phyloP scores from a whole-genome alignment of 306 rosid species.

The Vigna reflexopilosa region DNA sequence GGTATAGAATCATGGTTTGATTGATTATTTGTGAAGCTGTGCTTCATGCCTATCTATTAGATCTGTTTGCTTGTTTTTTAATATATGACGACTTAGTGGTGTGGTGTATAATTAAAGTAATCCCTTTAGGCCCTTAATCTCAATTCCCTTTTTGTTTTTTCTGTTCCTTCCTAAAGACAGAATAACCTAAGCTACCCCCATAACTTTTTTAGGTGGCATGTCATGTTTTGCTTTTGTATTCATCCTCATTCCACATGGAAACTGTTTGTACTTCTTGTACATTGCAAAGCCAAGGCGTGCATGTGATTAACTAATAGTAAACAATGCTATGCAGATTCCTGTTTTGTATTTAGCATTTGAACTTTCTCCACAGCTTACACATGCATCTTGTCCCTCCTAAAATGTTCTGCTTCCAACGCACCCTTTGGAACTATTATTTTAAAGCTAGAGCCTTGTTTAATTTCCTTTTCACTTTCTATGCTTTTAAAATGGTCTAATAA shows the following conservation, averaged over 20 bases:
- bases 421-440: background rate
- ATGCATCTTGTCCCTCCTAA: constrained; percentile 12
- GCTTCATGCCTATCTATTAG: constrained; percentile 42
- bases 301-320: constrained; percentile 43
- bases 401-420: background rate
- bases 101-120: constrained; percentile 51
- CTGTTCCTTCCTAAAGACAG: constrained; percentile 34
- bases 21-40: constrained; percentile 31
- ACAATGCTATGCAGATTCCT: constrained; percentile 9
- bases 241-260: constrained; percentile 48
- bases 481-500: background rate
- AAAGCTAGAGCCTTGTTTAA: background rate
- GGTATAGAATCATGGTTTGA: constrained; percentile 46
- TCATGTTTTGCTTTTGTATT: constrained; percentile 42
- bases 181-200: constrained; percentile 36
- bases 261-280: constrained; percentile 46
- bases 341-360: constrained; percentile 34
- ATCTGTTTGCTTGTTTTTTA: constrained; percentile 30
- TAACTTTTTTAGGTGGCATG: constrained; percentile 49
- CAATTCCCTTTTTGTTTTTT: constrained; percentile 37
- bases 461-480: background rate
- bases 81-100: constrained; percentile 42
- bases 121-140: constrained; percentile 3
- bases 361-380: constrained; percentile 24
- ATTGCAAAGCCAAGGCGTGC: constrained; percentile 13